These are phyloP conservation scores for Mycena rosella DNA, from an alignment of 768 basidiomycete species.

Conservation along the genomic window DNA sequence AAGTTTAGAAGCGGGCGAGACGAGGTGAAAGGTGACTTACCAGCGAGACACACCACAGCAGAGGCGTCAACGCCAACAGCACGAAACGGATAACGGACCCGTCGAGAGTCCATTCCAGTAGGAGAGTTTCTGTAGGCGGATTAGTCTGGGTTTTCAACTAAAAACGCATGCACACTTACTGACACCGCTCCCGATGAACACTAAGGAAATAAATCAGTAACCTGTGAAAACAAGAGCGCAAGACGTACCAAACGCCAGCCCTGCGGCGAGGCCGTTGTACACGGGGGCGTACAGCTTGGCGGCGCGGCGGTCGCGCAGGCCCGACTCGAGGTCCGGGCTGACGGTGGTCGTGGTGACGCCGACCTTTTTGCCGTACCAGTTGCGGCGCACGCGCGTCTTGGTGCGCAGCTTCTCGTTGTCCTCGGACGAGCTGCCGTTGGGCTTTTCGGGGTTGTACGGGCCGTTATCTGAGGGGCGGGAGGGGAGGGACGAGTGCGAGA, in stretches of 20 bases:
- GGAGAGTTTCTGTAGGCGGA: slow-evolving; percentile 52
- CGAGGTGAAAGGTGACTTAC: slow-evolving; percentile 44
- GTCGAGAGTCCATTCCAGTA: slow-evolving; percentile 80
- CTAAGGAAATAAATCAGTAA: slow-evolving; percentile 53
- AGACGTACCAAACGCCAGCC: slow-evolving; percentile 62
- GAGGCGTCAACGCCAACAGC: slow-evolving; percentile 69
- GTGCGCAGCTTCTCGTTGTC: slow-evolving; percentile 28
- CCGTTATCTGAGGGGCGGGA: slow-evolving; percentile 36
- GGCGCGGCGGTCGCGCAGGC: slow-evolving; percentile 39
- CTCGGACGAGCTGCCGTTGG: background rate
- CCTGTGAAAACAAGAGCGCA: slow-evolving; percentile 47
- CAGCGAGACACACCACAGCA: slow-evolving; percentile 82
- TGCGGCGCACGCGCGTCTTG: slow-evolving; percentile 55
- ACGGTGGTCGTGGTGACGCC: slow-evolving; percentile 47
- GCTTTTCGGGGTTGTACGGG: slow-evolving; percentile 49
- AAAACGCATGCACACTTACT: slow-evolving; percentile 48
- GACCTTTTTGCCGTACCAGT: slow-evolving; percentile 73
- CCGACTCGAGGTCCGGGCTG: slow-evolving; percentile 47
- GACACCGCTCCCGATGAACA: slow-evolving; percentile 75
- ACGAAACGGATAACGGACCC: slow-evolving; percentile 69
- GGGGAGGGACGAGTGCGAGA: slow-evolving; percentile 44
- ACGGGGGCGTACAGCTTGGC: slow-evolving; percentile 71
- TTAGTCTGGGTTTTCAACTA: background rate
- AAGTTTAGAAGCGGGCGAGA: slow-evolving; percentile 33
- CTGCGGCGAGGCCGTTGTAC: slow-evolving; percentile 75